Evolutionary conservation across 2,329 filamentous ascomycete genomes (phyloP).

Genomic region (Fusarium nygamai): DNA sequence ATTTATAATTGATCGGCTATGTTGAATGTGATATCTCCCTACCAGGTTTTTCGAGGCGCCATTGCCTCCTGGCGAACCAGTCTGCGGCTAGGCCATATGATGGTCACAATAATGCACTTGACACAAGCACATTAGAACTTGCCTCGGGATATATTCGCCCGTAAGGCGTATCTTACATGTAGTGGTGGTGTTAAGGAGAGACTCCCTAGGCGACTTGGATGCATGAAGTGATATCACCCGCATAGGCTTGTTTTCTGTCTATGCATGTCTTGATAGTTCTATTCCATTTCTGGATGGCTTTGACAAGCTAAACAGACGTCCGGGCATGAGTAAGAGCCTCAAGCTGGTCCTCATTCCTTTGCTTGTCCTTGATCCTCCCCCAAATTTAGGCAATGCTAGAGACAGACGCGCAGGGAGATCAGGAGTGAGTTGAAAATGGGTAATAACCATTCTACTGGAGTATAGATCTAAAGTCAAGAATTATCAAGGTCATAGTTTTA

Average conservation of each 20-base stretch:
- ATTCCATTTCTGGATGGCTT: not conserved
- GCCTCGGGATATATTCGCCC: not conserved
- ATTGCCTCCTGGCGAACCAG: not conserved
- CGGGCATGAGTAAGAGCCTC: not conserved
- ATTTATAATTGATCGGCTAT: not conserved
- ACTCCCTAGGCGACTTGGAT: not conserved
- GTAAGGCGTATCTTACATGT: not conserved
- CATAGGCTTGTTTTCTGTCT: not conserved
- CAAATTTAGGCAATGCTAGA: not conserved
- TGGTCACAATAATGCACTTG: not conserved
- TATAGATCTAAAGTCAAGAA: no score
- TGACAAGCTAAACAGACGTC: not conserved
- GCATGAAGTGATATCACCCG: not conserved
- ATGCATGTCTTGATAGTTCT: not conserved
- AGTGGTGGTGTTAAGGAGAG: not conserved
- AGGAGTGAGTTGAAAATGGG: not conserved
- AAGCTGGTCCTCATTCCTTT: not conserved
- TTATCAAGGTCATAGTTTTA: accelerated
- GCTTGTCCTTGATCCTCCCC: not conserved
- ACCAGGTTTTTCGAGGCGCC: not conserved
- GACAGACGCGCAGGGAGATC: not conserved
- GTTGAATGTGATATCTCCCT: not conserved
- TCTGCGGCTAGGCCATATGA: not conserved
- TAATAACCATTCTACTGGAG: no score
- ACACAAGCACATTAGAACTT: not conserved